Base-by-base conservation (phyloP, 352 stramenopile species). In the Globisporangium lucens region DNA sequence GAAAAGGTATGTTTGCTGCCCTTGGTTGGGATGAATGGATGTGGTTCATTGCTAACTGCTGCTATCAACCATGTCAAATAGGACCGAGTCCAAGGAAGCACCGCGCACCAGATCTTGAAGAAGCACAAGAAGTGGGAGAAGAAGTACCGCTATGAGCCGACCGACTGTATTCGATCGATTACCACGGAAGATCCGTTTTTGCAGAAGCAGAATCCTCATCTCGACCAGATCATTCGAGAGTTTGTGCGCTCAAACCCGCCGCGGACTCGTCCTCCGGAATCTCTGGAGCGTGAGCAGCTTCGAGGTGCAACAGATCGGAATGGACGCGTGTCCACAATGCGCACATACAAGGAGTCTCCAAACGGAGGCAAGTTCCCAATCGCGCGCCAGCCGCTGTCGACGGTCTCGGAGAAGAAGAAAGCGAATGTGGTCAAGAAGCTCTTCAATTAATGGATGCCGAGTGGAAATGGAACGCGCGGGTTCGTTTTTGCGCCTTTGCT, bases 121-220 rank as follows among this genome's bases (percentile, higher is more conserved):
- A 96, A 93, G 65, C 77, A 94, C 75, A 96, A 94, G 61, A 93
- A 93, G 58, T 96, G 88, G 88, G 81, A 91, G 61, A 96, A 96
- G 68, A 89, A 81, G 58, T 93, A 86, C 63, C 80, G 80, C 17
- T 79, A 74, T 65, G 80, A 89, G 74, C 36, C 70, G 36, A 87
- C 75, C 0, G 74, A 83, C n/a, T 71, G 75, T 27, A 56, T 89
- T 22, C 76, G 67, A 58, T 72, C 75, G 17, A 73, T 81, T 58
- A 66, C 69, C 47, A 81, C 78, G 0, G 84, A 94, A 69, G 86
- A 94, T 22, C 86, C 86, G 29, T 94, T 92, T 69, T 70, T 94
- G 46, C 72, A 82, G 56, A 67, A 76, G n/a, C 67, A 87, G 41
- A 85, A 80, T 43, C 79, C 83, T 6, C 67, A 90, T 36, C 72